Percentiles rank a stretch among this genome's conserved stretches.
These are phyloP conservation scores for Pseudomonodictys pantanalensis DNA, from an alignment of 495 filamentous ascomycete species.

Conservation along the genomic window DNA sequence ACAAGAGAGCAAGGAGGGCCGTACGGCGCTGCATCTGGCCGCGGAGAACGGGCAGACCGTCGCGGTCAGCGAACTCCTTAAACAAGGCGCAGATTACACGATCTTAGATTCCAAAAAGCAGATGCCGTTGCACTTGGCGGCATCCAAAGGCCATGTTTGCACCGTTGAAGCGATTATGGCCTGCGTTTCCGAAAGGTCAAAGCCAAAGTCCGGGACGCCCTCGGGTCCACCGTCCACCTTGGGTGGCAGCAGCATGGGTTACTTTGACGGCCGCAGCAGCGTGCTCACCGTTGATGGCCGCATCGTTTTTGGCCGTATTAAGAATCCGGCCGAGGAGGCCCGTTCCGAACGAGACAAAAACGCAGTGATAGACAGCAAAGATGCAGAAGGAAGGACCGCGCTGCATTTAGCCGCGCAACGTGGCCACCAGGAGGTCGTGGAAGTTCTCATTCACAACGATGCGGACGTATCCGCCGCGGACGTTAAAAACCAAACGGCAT, in stretches of 20 bases:
- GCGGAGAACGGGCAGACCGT: not conserved
- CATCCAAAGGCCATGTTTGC: not conserved
- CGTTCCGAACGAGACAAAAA: too few species aligned
- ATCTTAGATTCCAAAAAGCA: not conserved
- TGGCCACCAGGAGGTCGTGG: not conserved
- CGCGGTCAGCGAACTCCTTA: not conserved
- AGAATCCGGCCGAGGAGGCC: too few species aligned
- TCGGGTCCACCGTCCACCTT: too few species aligned
- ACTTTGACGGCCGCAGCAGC: too few species aligned
- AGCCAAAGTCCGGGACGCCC: too few species aligned
- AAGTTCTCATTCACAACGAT: not conserved
- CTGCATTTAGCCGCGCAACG: not conserved
- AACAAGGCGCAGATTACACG: not conserved
- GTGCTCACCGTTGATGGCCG: too few species aligned
- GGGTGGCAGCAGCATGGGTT: too few species aligned
- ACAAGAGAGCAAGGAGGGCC: not conserved
- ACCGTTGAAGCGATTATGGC: not conserved
- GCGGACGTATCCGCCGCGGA: not conserved
- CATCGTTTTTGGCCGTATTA: too few species aligned
- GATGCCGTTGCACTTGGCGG: not conserved
- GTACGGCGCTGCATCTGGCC: not conserved
- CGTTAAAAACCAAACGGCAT: not conserved
- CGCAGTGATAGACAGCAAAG: too few species aligned
- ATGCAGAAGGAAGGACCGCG: too few species aligned
- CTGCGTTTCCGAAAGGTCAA: not conserved